Percentiles rank a stretch among this genome's conserved stretches.
phyloP scores from a whole-genome alignment of 495 filamentous ascomycete genomes.

The Pseudoneurospora amorphoporcata region DNA sequence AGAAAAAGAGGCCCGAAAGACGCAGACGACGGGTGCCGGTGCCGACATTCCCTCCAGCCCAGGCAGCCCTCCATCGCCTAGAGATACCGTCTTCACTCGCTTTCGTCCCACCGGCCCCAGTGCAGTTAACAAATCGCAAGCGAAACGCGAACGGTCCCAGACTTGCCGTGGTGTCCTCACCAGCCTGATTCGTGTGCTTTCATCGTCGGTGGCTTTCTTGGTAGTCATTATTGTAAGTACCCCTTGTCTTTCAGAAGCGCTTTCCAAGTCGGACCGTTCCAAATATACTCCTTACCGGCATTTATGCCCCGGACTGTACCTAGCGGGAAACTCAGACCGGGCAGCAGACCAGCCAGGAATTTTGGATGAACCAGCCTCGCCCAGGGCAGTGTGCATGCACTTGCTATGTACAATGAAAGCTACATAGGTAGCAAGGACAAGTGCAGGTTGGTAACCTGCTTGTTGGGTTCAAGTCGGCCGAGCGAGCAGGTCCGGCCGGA shows the following conservation, averaged over 20 bases:
- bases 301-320: not conserved
- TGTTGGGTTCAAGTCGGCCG: not conserved
- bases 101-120: not conserved
- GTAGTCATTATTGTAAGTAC: conserved; percentile 38
- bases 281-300: not conserved
- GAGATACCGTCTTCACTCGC: not conserved
- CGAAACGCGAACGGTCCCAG: not conserved
- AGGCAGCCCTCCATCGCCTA: not conserved
- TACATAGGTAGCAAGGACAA: not conserved
- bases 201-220: conserved; percentile 31
- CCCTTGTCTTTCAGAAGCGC: conserved; percentile 8
- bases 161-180: conserved; percentile 1
- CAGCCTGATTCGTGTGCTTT: conserved; percentile 20
- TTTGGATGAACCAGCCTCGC: not conserved
- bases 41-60: not conserved
- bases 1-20: not conserved
- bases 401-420: not conserved
- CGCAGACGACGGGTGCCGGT: not conserved
- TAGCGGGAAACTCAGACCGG: not conserved
- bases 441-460: not conserved
- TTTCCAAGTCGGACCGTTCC: not conserved
- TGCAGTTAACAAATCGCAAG: not conserved
- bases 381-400: not conserved
- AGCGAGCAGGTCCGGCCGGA: not conserved
- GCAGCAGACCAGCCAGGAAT: not conserved